Percentiles rank a stretch among this genome's conserved stretches.
These are phyloP conservation scores for Tolypocladium guangdongense DNA, from an alignment of 2,329 filamentous ascomycete genomes.

Conservation along the genomic window DNA sequence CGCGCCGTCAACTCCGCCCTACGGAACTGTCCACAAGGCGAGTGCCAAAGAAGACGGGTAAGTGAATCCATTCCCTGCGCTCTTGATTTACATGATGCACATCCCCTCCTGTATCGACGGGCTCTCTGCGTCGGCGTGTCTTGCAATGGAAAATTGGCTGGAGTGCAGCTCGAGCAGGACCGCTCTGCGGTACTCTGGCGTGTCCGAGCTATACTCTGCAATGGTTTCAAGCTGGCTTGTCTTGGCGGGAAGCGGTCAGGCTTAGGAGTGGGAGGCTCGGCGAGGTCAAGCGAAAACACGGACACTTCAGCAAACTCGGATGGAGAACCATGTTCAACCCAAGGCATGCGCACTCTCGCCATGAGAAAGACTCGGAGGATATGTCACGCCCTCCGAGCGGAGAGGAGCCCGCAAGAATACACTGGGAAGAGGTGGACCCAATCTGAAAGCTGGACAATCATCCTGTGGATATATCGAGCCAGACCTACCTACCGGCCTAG, in stretches of 20 bases:
- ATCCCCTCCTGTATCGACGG: neutral
- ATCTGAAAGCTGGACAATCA: slow-evolving; percentile 5
- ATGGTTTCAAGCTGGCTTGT: slow-evolving; percentile 1
- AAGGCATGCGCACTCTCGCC: neutral
- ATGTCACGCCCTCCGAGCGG: neutral
- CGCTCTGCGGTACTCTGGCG: neutral
- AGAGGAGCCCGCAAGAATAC: neutral
- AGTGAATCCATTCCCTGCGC: slow-evolving; percentile 14
- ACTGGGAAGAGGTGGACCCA: slow-evolving; percentile 1
- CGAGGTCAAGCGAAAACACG: slow-evolving; percentile 11
- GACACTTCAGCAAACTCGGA: slow-evolving; percentile 8
- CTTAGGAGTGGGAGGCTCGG: slow-evolving; percentile 11
- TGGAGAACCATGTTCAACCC: slow-evolving; percentile 4
- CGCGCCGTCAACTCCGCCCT: slow-evolving; percentile 19
- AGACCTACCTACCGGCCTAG: slow-evolving; percentile 17
- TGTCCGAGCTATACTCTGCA: neutral
- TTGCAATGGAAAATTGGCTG: neutral
- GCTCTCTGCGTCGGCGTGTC: neutral
- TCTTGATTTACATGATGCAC: neutral
- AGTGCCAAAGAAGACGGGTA: slow-evolving; percentile 48
- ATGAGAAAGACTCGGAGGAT: neutral
- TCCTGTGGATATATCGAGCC: slow-evolving; percentile 18
- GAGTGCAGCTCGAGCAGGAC: neutral
- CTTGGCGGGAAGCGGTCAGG: slow-evolving; percentile 16
- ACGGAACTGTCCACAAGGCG: slow-evolving; percentile 38